These are phyloP conservation scores for Xylaria sp. DNA, from an alignment of 495 filamentous ascomycete genomes.

Conservation along the genomic window DNA sequence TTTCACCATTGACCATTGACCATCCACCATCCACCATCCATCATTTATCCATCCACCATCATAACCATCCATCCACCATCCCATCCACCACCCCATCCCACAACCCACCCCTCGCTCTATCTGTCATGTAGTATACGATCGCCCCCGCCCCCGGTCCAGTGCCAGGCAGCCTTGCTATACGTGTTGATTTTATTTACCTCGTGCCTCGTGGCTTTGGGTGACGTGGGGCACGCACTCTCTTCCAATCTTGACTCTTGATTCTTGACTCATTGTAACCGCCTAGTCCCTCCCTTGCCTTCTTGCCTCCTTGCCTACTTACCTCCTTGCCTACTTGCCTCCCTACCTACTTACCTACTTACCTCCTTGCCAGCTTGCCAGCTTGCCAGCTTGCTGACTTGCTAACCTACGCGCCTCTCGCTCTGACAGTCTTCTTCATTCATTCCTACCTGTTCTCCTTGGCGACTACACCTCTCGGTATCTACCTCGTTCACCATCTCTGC, in stretches of 20 bases:
- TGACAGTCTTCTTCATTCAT: background rate
- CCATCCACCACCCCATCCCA: background rate
- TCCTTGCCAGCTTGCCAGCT: no score
- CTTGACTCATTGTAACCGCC: background rate
- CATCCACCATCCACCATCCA: no score
- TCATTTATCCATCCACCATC: no score
- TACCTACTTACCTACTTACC: no score
- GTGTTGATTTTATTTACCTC: background rate
- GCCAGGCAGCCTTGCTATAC: slow-evolving; percentile 15
- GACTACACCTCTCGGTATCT: background rate
- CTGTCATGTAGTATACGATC: background rate
- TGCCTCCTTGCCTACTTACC: no score
- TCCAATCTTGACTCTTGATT: slow-evolving; percentile 4
- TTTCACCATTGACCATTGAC: no score
- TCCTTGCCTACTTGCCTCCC: no score
- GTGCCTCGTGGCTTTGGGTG: slow-evolving; percentile 1
- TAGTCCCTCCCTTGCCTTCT: no score
- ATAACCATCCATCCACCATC: no score
- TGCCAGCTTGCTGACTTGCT: background rate
- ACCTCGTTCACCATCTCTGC: background rate
- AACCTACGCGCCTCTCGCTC: background rate
- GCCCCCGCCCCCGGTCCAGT: background rate
- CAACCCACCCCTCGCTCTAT: background rate
- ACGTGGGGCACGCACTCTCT: background rate
- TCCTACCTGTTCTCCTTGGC: background rate